These are phyloP conservation scores for Gaultheria prostrata DNA, from an alignment of 148 eudicot species.

Conservation along the genomic window DNA sequence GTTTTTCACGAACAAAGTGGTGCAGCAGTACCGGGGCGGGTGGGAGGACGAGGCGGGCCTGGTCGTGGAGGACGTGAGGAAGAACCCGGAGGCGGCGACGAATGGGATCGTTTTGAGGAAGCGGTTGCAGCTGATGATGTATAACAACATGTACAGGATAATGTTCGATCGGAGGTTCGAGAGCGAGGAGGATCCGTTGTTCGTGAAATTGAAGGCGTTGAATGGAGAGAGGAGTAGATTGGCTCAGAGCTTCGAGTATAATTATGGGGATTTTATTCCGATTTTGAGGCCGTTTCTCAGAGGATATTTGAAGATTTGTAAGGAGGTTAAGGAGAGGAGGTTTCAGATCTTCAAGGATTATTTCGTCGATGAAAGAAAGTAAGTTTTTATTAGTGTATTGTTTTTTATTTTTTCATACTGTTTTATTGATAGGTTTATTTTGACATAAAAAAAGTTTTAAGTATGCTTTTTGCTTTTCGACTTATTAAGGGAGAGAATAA, in stretches of 20 bases:
- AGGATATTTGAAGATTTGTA: slow-evolving; percentile 62
- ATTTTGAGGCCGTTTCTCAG: slow-evolving; percentile 68
- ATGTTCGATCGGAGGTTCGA: slow-evolving; percentile 72
- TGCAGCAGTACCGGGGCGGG: slow-evolving; percentile 55
- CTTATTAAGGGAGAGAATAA: no score
- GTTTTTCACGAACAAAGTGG: slow-evolving; percentile 63
- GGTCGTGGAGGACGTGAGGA: slow-evolving; percentile 62
- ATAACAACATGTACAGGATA: slow-evolving; percentile 69
- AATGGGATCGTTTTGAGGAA: slow-evolving; percentile 52
- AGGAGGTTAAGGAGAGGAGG: slow-evolving; percentile 54
- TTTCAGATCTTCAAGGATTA: slow-evolving; percentile 69
- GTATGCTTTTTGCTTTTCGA: no score
- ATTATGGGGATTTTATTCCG: slow-evolving; percentile 78
- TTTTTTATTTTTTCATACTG: no score
- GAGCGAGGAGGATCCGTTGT: slow-evolving; percentile 61
- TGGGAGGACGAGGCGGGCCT: slow-evolving; percentile 66
- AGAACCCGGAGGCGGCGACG: slow-evolving; percentile 43
- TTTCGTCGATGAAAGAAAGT: slow-evolving; percentile 72
- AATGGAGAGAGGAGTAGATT: slow-evolving; percentile 74
- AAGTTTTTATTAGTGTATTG: slow-evolving; percentile 26
- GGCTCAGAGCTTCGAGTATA: slow-evolving; percentile 80
- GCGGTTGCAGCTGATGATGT: slow-evolving; percentile 68
- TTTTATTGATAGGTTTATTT: neutral
- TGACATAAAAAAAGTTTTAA: no score
- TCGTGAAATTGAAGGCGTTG: slow-evolving; percentile 52